A percentile compares a stretch with the other conserved stretches of the same genome.
These are phyloP conservation scores for Heterobasidion parviporum DNA, from an alignment of 1,284 basidiomycete genomes.

Conservation along the genomic window DNA sequence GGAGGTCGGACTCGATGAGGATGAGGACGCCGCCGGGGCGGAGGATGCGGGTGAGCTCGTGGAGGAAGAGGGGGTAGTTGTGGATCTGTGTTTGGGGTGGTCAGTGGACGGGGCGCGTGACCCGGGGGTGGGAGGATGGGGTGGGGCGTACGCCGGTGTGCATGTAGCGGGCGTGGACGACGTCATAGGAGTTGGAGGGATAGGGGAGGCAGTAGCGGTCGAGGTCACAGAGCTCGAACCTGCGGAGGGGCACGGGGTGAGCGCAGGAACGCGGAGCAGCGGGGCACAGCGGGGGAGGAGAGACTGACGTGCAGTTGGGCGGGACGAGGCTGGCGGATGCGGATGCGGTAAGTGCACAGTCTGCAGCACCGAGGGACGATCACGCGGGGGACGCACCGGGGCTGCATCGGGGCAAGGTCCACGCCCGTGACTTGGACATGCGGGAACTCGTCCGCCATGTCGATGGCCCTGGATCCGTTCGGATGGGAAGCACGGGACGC, in stretches of 20 bases:
- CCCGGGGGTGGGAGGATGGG: slow-evolving; percentile 22
- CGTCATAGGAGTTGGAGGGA: slow-evolving; percentile 50
- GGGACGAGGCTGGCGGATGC: slow-evolving; percentile 44
- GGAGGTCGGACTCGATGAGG: slow-evolving; percentile 49
- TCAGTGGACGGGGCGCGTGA: slow-evolving; percentile 19
- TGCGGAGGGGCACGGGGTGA: slow-evolving; percentile 16
- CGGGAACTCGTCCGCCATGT: slow-evolving; percentile 63
- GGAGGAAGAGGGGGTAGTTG: slow-evolving; percentile 49
- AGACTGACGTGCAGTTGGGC: slow-evolving; percentile 54
- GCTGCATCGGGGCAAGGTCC: slow-evolving; percentile 63
- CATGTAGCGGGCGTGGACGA: slow-evolving; percentile 59
- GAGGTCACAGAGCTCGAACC: slow-evolving; percentile 62
- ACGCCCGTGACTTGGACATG: slow-evolving; percentile 57
- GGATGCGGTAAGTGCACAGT: not conserved
- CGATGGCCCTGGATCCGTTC: slow-evolving; percentile 39
- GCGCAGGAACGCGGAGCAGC: not conserved
- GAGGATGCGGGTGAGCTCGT: slow-evolving; percentile 52
- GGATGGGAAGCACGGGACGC: not conserved
- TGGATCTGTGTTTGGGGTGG: slow-evolving; percentile 34
- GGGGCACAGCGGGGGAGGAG: not conserved
- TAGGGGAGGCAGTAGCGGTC: slow-evolving; percentile 52
- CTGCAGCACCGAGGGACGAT: not conserved
- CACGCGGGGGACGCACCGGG: slow-evolving; percentile 34
- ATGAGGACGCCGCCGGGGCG: slow-evolving; percentile 64
- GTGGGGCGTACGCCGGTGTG: slow-evolving; percentile 47